Conservation (phyloP, 805 yeast species). For the Grigorovia transvaalensis region DNA sequence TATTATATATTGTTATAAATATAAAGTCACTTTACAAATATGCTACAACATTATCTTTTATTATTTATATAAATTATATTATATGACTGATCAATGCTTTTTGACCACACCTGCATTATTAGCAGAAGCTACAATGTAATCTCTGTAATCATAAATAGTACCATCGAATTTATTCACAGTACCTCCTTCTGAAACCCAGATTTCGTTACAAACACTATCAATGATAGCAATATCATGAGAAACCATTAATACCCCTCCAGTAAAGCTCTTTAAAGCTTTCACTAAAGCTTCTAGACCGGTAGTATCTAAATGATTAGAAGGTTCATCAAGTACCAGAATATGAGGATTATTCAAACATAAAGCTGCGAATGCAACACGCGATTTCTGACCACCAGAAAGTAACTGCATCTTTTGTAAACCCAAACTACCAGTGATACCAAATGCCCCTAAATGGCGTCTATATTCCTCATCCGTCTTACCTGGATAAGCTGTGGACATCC, state of each 20-base stretch:
- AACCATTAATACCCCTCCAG: constrained; percentile 96
- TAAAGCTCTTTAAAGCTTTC: constrained; percentile 75
- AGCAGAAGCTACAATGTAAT: constrained; percentile 70
- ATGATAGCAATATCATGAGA: constrained; percentile 94
- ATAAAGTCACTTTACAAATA: too few relatives aligned
- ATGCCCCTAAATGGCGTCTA: constrained; percentile 91
- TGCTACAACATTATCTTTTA: not conserved
- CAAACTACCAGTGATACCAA: constrained; percentile 91
- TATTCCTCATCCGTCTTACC: constrained; percentile 95
- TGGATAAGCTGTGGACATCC: constrained; percentile 86
- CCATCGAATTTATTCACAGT: constrained; percentile 72
- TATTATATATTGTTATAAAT: too few relatives aligned
- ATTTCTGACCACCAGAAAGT: constrained; percentile 95
- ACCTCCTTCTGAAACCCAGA: constrained; percentile 91
- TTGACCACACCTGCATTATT: constrained; percentile 85
- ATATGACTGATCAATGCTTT: constrained; percentile 41
- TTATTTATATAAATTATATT: not conserved
- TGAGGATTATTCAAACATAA: constrained; percentile 86
- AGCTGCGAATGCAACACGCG: constrained; percentile 96
- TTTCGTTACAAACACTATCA: constrained; percentile 79
- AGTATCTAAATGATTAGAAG: constrained; percentile 96
- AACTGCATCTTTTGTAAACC: constrained; percentile 85
- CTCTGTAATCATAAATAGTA: constrained; percentile 77
- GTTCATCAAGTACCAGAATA: constrained; percentile 87
- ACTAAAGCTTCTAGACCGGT: constrained; percentile 94